These are phyloP conservation scores for Rhizoclosmatium globosum DNA, from an alignment of 192 early-diverging fungal genomes.

Conservation along the genomic window DNA sequence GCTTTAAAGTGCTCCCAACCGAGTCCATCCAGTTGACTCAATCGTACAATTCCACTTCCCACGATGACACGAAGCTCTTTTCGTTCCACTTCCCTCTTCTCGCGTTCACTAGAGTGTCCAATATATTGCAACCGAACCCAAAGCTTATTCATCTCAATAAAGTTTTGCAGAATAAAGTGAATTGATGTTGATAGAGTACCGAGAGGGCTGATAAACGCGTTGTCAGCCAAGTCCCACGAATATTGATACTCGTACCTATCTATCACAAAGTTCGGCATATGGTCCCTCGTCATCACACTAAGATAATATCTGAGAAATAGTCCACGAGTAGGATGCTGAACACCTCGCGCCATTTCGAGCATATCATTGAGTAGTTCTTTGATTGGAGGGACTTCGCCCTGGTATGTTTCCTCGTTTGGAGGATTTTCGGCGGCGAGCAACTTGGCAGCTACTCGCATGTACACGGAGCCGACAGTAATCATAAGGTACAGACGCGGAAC, in stretches of 20 bases:
- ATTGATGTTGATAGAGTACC: slow-evolving; percentile 92
- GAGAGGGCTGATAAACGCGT: slow-evolving; percentile 62
- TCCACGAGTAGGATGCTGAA: slow-evolving; percentile 98
- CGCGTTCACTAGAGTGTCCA: slow-evolving; percentile 91
- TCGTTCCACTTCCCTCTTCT: slow-evolving; percentile 94
- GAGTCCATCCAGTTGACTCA: slow-evolving; percentile 90
- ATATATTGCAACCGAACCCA: slow-evolving; percentile 99
- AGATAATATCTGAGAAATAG: slow-evolving; percentile 96
- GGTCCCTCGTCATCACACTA: slow-evolving; percentile 92
- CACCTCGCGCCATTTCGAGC: slow-evolving; percentile 97
- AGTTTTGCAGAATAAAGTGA: slow-evolving; percentile 94
- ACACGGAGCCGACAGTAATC: slow-evolving; percentile 96
- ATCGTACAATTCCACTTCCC: slow-evolving; percentile 93
- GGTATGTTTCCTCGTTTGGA: background rate
- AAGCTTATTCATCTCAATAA: slow-evolving; percentile 99
- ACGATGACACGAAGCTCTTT: slow-evolving; percentile 93
- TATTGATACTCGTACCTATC: slow-evolving; percentile 44
- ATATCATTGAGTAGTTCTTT: slow-evolving; percentile 97
- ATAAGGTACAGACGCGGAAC: slow-evolving; percentile 97
- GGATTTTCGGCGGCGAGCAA: slow-evolving; percentile 34
- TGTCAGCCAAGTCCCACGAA: background rate
- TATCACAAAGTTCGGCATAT: slow-evolving; percentile 76
- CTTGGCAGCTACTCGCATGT: slow-evolving; percentile 84
- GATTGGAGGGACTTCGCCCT: slow-evolving; percentile 72
- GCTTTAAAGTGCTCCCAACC: slow-evolving; percentile 83